These are phyloP conservation scores for Penicillium odoratum DNA, from an alignment of 495 filamentous ascomycete species.

Conservation along the genomic window DNA sequence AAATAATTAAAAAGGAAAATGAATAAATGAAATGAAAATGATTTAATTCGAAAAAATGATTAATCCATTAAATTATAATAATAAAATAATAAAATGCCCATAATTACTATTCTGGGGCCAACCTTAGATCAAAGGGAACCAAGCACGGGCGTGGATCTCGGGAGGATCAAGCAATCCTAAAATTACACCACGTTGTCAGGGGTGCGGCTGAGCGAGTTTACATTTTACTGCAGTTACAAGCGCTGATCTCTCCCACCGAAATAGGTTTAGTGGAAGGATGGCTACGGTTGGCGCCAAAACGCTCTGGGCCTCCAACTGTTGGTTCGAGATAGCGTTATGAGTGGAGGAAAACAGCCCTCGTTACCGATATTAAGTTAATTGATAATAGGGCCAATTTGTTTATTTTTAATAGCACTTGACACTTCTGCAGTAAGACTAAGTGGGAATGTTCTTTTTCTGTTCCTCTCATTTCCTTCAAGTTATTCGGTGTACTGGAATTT, in stretches of 20 bases:
- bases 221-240: neutral
- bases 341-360: conserved; percentile 7
- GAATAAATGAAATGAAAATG: conserved; percentile 16
- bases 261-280: neutral
- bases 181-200: conserved; percentile 13
- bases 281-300: conserved; percentile 5
- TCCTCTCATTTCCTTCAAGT: neutral
- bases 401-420: neutral
- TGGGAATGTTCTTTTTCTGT: neutral
- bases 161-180: conserved; percentile 32
- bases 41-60: conserved; percentile 8
- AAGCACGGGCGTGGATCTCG: conserved; percentile 33
- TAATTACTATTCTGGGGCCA: conserved; percentile 8
- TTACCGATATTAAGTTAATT: conserved; percentile 7
- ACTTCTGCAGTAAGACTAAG: neutral
- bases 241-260: conserved; percentile 1
- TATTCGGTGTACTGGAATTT: neutral
- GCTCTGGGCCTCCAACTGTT: conserved; percentile 2
- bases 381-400: conserved; percentile 8
- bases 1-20: conserved; percentile 12
- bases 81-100: conserved; percentile 21
- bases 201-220: conserved; percentile 29
- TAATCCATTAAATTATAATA: conserved; percentile 6
- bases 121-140: conserved; percentile 26
- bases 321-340: conserved; percentile 6